A percentile compares a stretch with the other conserved stretches of the same genome.
Evolutionary conservation across 306 rosid species (phyloP).

Genomic region (Acacia acuminata): DNA sequence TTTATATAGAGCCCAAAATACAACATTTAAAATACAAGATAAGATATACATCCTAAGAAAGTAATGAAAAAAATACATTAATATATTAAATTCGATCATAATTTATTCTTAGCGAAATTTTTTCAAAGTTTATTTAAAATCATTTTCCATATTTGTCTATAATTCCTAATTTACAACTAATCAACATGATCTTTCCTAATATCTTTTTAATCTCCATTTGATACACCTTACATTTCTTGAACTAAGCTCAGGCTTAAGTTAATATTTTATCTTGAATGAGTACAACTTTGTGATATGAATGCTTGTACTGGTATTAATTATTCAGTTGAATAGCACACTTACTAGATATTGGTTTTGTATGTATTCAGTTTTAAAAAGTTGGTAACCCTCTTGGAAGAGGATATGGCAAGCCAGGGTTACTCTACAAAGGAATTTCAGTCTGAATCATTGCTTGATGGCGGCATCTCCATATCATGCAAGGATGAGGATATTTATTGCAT

Average conservation of each 20-base stretch:
- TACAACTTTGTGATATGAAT: constrained; percentile 9
- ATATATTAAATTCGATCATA: background rate
- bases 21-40: background rate
- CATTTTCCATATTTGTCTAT: background rate
- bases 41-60: background rate
- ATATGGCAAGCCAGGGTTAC: constrained; percentile 45
- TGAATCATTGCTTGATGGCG: constrained; percentile 49
- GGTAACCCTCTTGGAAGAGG: constrained; percentile 60
- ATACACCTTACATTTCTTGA: background rate
- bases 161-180: background rate
- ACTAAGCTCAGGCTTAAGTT: background rate
- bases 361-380: constrained; percentile 75
- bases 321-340: constrained; percentile 21
- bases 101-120: background rate
- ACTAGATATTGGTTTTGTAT: constrained; percentile 37
- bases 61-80: background rate
- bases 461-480: constrained; percentile 40
- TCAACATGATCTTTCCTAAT: background rate
- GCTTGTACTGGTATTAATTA: background rate
- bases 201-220: background rate
- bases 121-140: background rate
- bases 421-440: constrained; percentile 41
- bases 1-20: background rate
- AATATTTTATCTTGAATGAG: background rate
- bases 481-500: constrained; percentile 50